Conservation (phyloP, 2,329 filamentous ascomycete genomes). For the Penicillium nordicum region DNA sequence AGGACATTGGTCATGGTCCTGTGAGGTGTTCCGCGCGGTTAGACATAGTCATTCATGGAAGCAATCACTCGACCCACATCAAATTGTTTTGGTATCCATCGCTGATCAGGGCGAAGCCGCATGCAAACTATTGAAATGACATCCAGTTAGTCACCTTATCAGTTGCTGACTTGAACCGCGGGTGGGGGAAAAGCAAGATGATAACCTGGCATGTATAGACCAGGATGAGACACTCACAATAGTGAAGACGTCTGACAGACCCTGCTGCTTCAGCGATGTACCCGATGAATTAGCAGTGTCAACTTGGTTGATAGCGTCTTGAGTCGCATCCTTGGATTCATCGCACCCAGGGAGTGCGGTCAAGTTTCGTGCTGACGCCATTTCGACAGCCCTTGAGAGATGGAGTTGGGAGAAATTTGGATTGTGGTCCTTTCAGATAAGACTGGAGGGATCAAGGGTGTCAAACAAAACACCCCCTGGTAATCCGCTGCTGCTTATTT, state of each 20-base stretch:
- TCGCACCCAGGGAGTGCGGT: background rate
- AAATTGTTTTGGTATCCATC: conserved; percentile 34
- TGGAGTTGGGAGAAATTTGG: background rate
- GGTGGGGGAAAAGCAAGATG: background rate
- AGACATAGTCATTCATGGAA: background rate
- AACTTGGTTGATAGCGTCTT: background rate
- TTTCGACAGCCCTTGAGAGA: background rate
- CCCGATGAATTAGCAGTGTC: conserved; percentile 3
- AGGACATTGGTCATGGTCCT: conserved; percentile 33
- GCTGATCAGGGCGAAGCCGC: conserved; percentile 30
- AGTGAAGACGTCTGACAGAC: conserved; percentile 27
- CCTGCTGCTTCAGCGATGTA: conserved; percentile 23
- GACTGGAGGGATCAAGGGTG: too few relatives aligned
- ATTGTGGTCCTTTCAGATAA: background rate
- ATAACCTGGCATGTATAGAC: background rate
- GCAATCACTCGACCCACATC: conserved; percentile 19
- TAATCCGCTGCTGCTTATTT: background rate
- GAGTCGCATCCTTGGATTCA: background rate
- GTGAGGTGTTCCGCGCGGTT: background rate
- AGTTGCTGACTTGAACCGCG: background rate
- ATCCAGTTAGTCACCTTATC: background rate
- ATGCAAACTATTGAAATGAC: conserved; percentile 19
- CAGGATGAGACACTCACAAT: conserved; percentile 18
- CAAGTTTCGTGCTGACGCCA: background rate
- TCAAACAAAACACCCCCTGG: background rate